Base-by-base conservation (phyloP, 306 rosid species). In the Trifolium subterraneum region DNA sequence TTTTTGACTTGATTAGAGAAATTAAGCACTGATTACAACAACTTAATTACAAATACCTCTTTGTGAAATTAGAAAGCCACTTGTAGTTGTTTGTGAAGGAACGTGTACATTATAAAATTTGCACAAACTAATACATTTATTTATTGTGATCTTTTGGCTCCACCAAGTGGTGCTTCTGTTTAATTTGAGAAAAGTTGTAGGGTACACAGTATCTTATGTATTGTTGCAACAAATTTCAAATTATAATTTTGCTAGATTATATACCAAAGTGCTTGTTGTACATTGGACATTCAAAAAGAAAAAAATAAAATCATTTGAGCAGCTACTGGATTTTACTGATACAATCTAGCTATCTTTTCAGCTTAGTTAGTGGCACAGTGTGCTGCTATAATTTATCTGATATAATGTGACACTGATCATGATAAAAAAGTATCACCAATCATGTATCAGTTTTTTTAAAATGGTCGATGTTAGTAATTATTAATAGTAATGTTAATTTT, bases 201-300 rank as follows among this genome's bases (percentile, higher is more conserved):
- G 48, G 73, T 67, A 67, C 58, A 68, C 59, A 23, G n/a, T 56
- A 60, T 55, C 35, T 56, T 36, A 29, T 60, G 16, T 11, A 54
- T 73, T 73, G 74, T 65, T 45, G 27, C 64, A 64, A 72, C 14
- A 22, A 65, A 16, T 77, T 74, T 74, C 58, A 59, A 50, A 67
- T 80, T 64, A 23, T 50, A 27, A 27, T 68, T 59, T 61, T 23
- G 36, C 13, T 20, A 79, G 54, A 50, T 36, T 36, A 64, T 22
- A 25, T 16, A 77, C 65, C 71, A 35, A 65, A 81, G 89, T 93
- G 88, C 81, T 74, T 78, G 63, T 76, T 78, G 63, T 76, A 84
- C 90, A 87, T 83, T 90, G 90, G 82, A 82, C 80, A 83, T 79
- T 76, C 74, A 78, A 36, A 36, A 36, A 36, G 39, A 36, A 36